A percentile compares a stretch with the other conserved stretches of the same genome.
These are phyloP conservation scores for Jatropha curcas DNA, from an alignment of 345 rosid species.

Conservation along the genomic window DNA sequence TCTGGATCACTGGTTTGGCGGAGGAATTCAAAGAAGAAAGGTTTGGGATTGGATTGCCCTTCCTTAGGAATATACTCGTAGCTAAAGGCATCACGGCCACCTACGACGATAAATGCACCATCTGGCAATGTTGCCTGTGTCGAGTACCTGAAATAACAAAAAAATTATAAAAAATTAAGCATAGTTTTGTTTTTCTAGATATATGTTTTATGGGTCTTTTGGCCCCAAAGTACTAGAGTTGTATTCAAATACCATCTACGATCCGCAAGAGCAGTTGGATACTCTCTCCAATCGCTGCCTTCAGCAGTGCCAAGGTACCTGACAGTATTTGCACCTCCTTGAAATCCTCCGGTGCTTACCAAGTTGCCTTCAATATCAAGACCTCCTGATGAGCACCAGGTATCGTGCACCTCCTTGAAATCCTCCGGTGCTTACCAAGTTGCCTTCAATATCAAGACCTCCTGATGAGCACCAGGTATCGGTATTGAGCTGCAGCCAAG, in stretches of 20 bases:
- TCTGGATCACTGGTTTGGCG: conserved; percentile 43
- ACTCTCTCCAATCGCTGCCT: conserved; percentile 61
- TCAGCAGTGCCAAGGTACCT: conserved; percentile 47
- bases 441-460: conserved; percentile 65
- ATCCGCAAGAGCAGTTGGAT: conserved; percentile 59
- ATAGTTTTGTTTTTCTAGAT: no score
- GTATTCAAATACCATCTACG: conserved; percentile 56
- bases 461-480: conserved; percentile 99
- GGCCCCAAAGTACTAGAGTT: no score
- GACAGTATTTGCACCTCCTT: conserved; percentile 62
- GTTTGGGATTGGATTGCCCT: conserved; percentile 44
- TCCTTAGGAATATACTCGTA: conserved; percentile 74
- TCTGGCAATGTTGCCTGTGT: conserved; percentile 76
- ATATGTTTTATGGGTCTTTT: no score
- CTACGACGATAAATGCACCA: conserved; percentile 69
- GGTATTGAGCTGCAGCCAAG: conserved; percentile 43
- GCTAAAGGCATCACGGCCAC: conserved; percentile 71
- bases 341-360: conserved; percentile 75
- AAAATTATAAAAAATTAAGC: no score
- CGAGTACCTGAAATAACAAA: conserved; percentile 14
- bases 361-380: conserved; percentile 61
- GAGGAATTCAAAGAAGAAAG: conserved; percentile 47
- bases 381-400: conserved; percentile 99
- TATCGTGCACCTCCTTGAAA: conserved; percentile 59
- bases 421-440: conserved; percentile 79